Percentiles rank a stretch among this genome's conserved stretches.
Conservation (phyloP, 2,329 filamentous ascomycete species). For the Harringtonia aguacate region DNA sequence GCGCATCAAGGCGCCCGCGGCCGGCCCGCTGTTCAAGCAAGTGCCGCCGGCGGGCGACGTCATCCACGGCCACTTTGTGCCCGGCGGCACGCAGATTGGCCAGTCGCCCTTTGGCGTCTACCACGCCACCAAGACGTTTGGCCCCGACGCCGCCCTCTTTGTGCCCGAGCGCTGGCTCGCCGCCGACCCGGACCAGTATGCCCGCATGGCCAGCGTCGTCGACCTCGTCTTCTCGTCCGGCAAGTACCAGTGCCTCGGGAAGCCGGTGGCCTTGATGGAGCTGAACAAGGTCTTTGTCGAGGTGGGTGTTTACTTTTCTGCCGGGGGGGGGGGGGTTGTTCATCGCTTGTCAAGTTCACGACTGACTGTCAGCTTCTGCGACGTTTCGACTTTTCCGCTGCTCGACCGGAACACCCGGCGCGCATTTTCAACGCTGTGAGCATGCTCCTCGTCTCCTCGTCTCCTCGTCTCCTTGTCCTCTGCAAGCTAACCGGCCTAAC, state of each 20-base stretch:
- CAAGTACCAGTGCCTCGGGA: constrained; percentile 28
- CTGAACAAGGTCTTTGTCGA: constrained; percentile 23
- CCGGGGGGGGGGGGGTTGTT: constrained; percentile 5
- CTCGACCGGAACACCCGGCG: neutral
- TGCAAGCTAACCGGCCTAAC: neutral
- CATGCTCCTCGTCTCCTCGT: too few species aligned
- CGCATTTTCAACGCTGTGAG: neutral
- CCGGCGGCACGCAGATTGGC: constrained; percentile 33
- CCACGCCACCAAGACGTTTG: constrained; percentile 23
- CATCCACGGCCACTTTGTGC: constrained; percentile 27
- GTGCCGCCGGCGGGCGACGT: constrained; percentile 27
- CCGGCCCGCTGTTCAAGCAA: constrained; percentile 16
- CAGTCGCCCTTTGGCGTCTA: constrained; percentile 30
- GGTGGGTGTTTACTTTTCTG: constrained; percentile 12
- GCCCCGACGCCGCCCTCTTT: constrained; percentile 27
- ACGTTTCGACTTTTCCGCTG: neutral
- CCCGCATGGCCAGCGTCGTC: constrained; percentile 15
- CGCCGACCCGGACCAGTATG: constrained; percentile 13
- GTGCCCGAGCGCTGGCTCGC: constrained; percentile 35
- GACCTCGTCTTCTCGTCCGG: constrained; percentile 30
- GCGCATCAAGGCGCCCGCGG: constrained; percentile 32
- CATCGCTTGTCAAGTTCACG: too few species aligned
- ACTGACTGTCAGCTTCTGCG: neutral
- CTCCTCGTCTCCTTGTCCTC: neutral
- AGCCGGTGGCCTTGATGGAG: constrained; percentile 30